Evolutionary conservation across 1,284 basidiomycete species (phyloP).

Genomic region (Cutaneotrichosporon cutaneum): DNA sequence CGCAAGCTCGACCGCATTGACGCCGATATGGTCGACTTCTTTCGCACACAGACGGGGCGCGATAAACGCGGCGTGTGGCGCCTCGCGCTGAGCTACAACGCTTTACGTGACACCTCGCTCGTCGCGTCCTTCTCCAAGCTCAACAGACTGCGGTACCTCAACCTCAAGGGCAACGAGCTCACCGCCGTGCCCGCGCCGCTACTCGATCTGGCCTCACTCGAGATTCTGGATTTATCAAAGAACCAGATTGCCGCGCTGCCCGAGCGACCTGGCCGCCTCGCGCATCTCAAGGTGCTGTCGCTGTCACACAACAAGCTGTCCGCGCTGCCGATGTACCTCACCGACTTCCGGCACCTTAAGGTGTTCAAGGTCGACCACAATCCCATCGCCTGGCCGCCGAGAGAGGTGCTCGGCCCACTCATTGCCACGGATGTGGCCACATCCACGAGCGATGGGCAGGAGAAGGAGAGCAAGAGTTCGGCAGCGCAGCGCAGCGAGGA

Average conservation of each 20-base stretch:
- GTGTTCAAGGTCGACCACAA: conserved; percentile 88
- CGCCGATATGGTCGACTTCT: conserved; percentile 68
- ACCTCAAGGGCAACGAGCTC: conserved; percentile 85
- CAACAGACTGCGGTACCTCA: conserved; percentile 81
- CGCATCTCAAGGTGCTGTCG: conserved; percentile 82
- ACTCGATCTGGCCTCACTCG: conserved; percentile 78
- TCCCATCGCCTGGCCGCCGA: conserved; percentile 81
- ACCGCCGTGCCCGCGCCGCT: conserved; percentile 74
- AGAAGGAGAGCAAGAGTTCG: conserved; percentile 5
- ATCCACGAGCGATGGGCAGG: conserved; percentile 12
- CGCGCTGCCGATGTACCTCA: conserved; percentile 74
- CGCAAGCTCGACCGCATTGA: conserved; percentile 68
- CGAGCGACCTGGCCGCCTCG: conserved; percentile 72
- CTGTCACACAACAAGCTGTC: conserved; percentile 81
- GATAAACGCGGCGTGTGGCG: conserved; percentile 64
- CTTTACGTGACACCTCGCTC: conserved; percentile 64
- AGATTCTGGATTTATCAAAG: conserved; percentile 90
- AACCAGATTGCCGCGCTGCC: conserved; percentile 86
- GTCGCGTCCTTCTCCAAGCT: conserved; percentile 76
- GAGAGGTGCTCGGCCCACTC: conserved; percentile 18
- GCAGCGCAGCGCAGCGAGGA: conserved; percentile 52
- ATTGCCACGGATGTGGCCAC: background rate
- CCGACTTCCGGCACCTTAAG: conserved; percentile 69
- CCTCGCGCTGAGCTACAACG: conserved; percentile 83
- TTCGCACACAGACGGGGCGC: conserved; percentile 61